These are phyloP conservation scores for Spathaspora gorwiae DNA, from an alignment of 805 yeast genomes.

Conservation along the genomic window DNA sequence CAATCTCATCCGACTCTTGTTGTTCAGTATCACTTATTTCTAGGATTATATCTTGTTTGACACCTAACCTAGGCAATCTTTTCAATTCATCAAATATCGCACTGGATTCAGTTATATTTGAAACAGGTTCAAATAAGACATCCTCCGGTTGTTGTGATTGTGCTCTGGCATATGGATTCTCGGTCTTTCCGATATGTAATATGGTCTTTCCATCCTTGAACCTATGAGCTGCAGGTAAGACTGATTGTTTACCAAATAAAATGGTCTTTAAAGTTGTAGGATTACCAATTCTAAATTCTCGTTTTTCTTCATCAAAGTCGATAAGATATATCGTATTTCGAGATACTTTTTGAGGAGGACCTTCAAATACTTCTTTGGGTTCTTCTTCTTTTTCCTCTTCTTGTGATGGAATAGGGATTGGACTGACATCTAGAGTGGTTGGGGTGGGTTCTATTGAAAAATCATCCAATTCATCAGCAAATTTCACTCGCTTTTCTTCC, in stretches of 20 bases:
- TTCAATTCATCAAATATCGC: slow-evolving; percentile 39
- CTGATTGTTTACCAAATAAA: slow-evolving; percentile 63
- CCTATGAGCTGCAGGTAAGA: slow-evolving; percentile 48
- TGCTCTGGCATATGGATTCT: slow-evolving; percentile 29
- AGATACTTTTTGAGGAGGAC: slow-evolving; percentile 63
- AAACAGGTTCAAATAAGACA: slow-evolving; percentile 28
- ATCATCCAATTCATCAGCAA: slow-evolving; percentile 16
- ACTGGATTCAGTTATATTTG: slow-evolving; percentile 31
- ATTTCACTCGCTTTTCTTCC: slow-evolving; percentile 17
- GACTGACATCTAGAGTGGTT: background rate
- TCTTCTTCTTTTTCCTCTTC: background rate
- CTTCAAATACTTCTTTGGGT: slow-evolving; percentile 43
- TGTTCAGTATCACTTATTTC: slow-evolving; percentile 36
- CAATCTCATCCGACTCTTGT: slow-evolving; percentile 39
- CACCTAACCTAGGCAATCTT: slow-evolving; percentile 61
- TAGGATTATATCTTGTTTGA: slow-evolving; percentile 40
- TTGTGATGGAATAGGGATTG: background rate
- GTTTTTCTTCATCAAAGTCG: slow-evolving; percentile 38
- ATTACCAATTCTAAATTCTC: slow-evolving; percentile 15
- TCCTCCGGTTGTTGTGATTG: slow-evolving; percentile 23
- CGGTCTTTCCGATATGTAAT: slow-evolving; percentile 35
- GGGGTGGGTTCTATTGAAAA: background rate
- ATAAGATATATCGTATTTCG: slow-evolving; percentile 52
- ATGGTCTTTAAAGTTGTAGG: slow-evolving; percentile 23
- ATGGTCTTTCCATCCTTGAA: slow-evolving; percentile 53